These are phyloP conservation scores for Zalaria obscura DNA, from an alignment of 2,329 filamentous ascomycete species.

Conservation along the genomic window DNA sequence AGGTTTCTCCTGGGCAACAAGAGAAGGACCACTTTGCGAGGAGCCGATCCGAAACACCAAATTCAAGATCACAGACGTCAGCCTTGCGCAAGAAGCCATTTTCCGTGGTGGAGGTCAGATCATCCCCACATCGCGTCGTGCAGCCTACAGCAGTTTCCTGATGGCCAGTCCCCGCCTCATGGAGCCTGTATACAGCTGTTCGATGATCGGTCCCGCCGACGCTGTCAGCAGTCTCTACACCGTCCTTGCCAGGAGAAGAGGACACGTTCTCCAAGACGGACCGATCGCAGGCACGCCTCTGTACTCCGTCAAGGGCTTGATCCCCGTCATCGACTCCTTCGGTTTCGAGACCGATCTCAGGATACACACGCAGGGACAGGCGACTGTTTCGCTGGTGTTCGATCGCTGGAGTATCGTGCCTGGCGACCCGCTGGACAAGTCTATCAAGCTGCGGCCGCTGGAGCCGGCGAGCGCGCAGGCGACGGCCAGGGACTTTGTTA, in stretches of 20 bases:
- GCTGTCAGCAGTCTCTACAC: conserved; percentile 84
- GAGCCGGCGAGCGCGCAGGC: conserved; percentile 81
- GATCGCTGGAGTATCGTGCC: conserved; percentile 94
- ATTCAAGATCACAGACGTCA: conserved; percentile 87
- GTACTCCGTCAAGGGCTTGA: conserved; percentile 77
- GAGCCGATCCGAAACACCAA: conserved; percentile 98
- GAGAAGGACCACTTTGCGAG: conserved; percentile 93
- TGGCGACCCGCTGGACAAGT: conserved; percentile 83
- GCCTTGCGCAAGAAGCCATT: conserved; percentile 78
- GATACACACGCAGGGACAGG: conserved; percentile 89
- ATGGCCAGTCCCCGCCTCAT: conserved; percentile 94
- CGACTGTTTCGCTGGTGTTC: conserved; percentile 82
- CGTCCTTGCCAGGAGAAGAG: conserved; percentile 71
- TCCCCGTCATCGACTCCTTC: conserved; percentile 94
- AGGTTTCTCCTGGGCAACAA: conserved; percentile 90
- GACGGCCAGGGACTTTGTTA: conserved; percentile 86
- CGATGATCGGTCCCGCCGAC: conserved; percentile 84
- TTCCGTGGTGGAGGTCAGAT: conserved; percentile 93
- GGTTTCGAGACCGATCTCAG: conserved; percentile 95
- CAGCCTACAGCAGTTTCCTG: conserved; percentile 90
- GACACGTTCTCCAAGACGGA: conserved; percentile 87
- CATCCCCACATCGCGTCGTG: conserved; percentile 83
- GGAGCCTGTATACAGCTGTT: conserved; percentile 89
- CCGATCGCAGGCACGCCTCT: conserved; percentile 89
- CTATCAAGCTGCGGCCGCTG: conserved; percentile 66